phyloP scores from a whole-genome alignment of 805 yeast species.

The Yarrowia sp. region DNA sequence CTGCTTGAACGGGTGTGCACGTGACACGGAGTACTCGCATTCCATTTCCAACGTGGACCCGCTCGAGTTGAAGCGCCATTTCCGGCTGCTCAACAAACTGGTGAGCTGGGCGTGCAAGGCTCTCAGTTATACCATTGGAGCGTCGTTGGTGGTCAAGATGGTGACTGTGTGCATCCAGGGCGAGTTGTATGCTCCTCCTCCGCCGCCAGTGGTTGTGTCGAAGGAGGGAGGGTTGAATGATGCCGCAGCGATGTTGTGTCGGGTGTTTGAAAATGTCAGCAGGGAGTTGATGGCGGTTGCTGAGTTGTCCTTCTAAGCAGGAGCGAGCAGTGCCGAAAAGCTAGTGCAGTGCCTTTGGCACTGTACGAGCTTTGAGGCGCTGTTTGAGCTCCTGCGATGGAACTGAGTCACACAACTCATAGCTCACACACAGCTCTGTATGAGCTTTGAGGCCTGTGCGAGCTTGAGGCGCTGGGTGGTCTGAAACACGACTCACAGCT shows the following conservation, averaged over 20 bases:
- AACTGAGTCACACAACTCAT: too few species aligned
- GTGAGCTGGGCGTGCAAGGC: neutral
- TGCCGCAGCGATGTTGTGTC: neutral
- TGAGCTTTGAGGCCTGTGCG: too few species aligned
- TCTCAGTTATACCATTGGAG: slow-evolving; percentile 6
- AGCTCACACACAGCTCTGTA: too few species aligned
- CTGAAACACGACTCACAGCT: too few species aligned
- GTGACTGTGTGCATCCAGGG: slow-evolving; percentile 2
- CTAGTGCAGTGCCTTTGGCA: too few species aligned
- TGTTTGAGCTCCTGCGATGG: too few species aligned
- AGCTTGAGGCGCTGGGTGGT: too few species aligned
- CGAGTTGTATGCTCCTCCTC: slow-evolving; percentile 3
- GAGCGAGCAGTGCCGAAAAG: neutral
- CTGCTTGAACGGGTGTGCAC: neutral
- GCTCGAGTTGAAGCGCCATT: slow-evolving; percentile 25
- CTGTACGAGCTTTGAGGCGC: too few species aligned
- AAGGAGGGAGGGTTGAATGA: neutral
- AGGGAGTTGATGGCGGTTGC: slow-evolving; percentile 3
- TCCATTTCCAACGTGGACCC: slow-evolving; percentile 34
- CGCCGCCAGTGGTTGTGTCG: neutral
- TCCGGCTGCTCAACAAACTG: neutral
- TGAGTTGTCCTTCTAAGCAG: slow-evolving; percentile 4
- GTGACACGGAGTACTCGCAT: slow-evolving; percentile 16
- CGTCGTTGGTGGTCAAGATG: neutral
- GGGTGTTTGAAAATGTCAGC: slow-evolving; percentile 2